Conservation (phyloP, 805 yeast genomes). For the Starmerella apicola region DNA sequence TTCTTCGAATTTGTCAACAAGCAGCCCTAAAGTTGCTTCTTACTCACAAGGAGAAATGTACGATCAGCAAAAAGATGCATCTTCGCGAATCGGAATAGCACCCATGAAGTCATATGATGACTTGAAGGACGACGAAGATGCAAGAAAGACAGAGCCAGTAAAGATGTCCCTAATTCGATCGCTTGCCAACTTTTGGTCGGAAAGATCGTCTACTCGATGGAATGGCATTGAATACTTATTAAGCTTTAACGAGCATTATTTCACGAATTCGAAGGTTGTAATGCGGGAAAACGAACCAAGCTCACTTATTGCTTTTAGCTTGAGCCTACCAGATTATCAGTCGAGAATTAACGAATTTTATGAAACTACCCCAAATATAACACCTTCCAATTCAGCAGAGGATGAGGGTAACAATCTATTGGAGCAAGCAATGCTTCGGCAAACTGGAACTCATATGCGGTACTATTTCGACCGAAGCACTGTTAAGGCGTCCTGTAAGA, state of each 20-base stretch:
- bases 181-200: conserved; percentile 91
- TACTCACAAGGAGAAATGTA: too few species aligned
- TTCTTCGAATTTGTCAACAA: too few species aligned
- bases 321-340: conserved; percentile 71
- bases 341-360: conserved; percentile 41
- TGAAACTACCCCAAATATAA: conserved; percentile 12
- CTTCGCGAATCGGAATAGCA: too few species aligned
- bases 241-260: conserved; percentile 69
- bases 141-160: conserved; percentile 10
- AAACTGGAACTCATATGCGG: conserved; percentile 78
- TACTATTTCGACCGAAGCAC: conserved; percentile 83
- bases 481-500: conserved; percentile 77
- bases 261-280: conserved; percentile 85
- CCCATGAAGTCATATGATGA: too few species aligned
- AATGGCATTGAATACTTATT: conserved; percentile 80
- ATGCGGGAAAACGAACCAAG: conserved; percentile 96
- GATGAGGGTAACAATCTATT: conserved; percentile 25
- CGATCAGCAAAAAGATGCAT: too few species aligned
- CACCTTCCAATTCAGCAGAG: not conserved
- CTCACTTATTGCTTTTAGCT: conserved; percentile 83
- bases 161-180: conserved; percentile 57
- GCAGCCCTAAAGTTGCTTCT: too few species aligned
- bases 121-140: conserved; percentile 10
- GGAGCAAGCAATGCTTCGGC: conserved; percentile 63
- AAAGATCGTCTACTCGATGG: conserved; percentile 91